Percentiles rank a stretch among this genome's conserved stretches.
These are phyloP conservation scores for Phytophthora aleatoria DNA, from an alignment of 352 stramenopile genomes.

Conservation along the genomic window DNA sequence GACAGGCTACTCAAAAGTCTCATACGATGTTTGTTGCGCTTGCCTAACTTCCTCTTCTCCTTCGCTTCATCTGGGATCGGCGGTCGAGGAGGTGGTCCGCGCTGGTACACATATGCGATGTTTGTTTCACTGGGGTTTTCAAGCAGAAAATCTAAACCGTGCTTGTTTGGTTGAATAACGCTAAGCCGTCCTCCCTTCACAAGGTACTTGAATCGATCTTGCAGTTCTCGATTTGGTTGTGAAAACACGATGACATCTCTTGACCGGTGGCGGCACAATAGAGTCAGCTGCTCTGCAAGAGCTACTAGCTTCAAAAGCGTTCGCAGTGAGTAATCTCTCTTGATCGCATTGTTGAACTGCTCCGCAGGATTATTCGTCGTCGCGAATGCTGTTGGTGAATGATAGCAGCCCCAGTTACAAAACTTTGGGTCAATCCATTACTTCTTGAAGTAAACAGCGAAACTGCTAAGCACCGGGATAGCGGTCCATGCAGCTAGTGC, in stretches of 20 bases:
- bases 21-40: neutral
- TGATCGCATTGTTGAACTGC: conserved; percentile 14
- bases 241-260: too few relatives aligned
- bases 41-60: neutral
- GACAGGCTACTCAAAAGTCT: neutral
- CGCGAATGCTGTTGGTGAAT: neutral
- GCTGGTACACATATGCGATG: conserved; percentile 10
- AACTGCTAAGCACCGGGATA: neutral
- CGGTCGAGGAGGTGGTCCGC: neutral
- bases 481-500: neutral
- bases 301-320: neutral
- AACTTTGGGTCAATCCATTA: conserved; percentile 5
- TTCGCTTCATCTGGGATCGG: neutral
- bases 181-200: too few relatives aligned
- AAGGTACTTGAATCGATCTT: too few relatives aligned
- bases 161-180: too few relatives aligned
- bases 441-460: conserved; percentile 2
- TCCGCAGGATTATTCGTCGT: conserved; percentile 9
- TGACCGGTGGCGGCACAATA: too few relatives aligned
- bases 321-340: conserved; percentile 27
- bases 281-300: neutral
- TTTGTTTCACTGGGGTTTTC: conserved; percentile 1
- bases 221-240: too few relatives aligned
- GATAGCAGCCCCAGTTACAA: conserved; percentile 3
- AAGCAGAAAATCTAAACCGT: conserved; percentile 3